These are phyloP conservation scores for Colletotrichum australisinense DNA, from an alignment of 2,329 filamentous ascomycete species.

Conservation along the genomic window DNA sequence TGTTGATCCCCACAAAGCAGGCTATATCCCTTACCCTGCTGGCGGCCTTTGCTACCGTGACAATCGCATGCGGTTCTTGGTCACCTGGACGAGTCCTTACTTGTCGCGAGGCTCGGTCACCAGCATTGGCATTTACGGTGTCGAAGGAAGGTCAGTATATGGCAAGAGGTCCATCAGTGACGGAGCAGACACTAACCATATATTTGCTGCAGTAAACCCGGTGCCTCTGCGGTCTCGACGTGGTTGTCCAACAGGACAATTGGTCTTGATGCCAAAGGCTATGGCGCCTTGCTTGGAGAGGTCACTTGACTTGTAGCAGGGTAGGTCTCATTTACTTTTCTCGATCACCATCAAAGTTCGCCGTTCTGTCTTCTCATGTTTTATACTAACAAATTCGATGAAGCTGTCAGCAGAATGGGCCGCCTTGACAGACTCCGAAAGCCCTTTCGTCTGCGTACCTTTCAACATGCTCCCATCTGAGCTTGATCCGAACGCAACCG, in stretches of 20 bases:
- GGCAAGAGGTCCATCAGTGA: neutral
- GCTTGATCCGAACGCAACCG: neutral
- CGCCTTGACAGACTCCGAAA: neutral
- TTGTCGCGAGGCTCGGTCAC: constrained; percentile 51
- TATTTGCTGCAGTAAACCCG: neutral
- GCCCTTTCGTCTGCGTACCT: neutral
- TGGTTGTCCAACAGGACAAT: neutral
- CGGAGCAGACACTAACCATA: neutral
- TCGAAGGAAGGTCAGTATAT: constrained; percentile 52
- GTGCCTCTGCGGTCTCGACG: neutral
- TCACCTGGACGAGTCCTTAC: constrained; percentile 53
- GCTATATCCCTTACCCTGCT: neutral
- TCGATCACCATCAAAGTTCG: neutral
- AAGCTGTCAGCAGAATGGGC: neutral
- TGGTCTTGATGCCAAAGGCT: neutral
- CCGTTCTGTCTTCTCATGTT: neutral
- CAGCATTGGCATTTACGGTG: constrained; percentile 55
- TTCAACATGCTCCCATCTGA: neutral
- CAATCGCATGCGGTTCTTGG: neutral
- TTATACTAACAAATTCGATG: neutral
- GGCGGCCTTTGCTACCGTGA: neutral
- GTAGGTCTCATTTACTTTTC: neutral
- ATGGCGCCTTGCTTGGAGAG: neutral
- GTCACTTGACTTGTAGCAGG: neutral
- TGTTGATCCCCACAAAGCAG: neutral